A percentile compares a stretch with the other conserved stretches of the same genome.
Evolutionary conservation across 495 filamentous ascomycete species (phyloP).

Genomic region (Aspergillus homomorphus): DNA sequence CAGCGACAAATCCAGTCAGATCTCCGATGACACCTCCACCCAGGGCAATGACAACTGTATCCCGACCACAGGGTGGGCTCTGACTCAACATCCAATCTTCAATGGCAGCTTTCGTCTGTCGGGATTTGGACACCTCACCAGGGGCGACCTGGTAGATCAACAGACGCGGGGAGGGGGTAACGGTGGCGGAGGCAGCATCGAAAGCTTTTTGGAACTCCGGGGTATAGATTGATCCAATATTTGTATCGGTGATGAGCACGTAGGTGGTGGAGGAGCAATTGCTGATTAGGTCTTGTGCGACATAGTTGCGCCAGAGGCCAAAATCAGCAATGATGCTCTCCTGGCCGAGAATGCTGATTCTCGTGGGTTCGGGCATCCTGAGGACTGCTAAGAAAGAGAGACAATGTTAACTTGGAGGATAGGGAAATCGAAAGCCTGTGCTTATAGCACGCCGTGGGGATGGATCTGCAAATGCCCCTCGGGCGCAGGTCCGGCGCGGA

Average conservation of each 20-base stretch:
- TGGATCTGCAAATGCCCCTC: not conserved
- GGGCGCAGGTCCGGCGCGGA: not conserved
- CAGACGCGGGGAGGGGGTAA: constrained; percentile 61
- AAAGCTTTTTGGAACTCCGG: constrained; percentile 73
- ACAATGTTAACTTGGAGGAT: constrained; percentile 6
- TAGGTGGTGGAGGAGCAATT: constrained; percentile 84
- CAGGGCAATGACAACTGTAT: constrained; percentile 90
- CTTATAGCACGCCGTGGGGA: constrained; percentile 37
- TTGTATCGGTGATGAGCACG: constrained; percentile 93
- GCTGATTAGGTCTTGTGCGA: constrained; percentile 76
- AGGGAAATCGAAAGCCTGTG: constrained; percentile 15
- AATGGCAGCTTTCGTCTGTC: constrained; percentile 88
- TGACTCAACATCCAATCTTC: constrained; percentile 97
- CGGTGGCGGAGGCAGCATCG: constrained; percentile 46
- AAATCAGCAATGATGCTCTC: constrained; percentile 91
- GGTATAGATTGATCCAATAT: constrained; percentile 77
- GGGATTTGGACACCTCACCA: constrained; percentile 88
- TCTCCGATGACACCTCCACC: constrained; percentile 98
- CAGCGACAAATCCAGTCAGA: constrained; percentile 93
- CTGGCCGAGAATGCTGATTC: constrained; percentile 56
- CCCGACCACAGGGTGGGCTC: constrained; percentile 72
- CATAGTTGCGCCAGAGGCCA: constrained; percentile 79
- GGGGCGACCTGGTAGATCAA: constrained; percentile 85
- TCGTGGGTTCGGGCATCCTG: constrained; percentile 44
- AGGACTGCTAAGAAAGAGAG: constrained; percentile 3